Conservation (phyloP, 306 rosid species). For the Abrus precatorius region DNA sequence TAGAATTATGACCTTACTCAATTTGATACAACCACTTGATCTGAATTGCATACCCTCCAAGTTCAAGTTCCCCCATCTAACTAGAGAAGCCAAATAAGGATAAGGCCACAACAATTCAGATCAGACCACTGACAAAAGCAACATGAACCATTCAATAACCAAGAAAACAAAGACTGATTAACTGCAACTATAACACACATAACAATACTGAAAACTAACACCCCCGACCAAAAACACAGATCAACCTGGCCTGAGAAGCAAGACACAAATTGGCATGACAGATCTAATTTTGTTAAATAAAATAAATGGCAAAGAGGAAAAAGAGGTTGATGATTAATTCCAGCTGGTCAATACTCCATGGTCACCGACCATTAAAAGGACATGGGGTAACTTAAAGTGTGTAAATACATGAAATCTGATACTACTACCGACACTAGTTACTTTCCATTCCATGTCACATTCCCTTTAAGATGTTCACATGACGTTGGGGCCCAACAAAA, state of each 20-base stretch:
- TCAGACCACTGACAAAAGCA: slow-evolving; percentile 28
- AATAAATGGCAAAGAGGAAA: neutral
- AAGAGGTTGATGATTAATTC: slow-evolving; percentile 36
- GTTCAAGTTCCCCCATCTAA: slow-evolving; percentile 18
- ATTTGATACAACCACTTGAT: slow-evolving; percentile 25
- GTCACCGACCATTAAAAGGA: slow-evolving; percentile 46
- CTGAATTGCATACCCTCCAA: slow-evolving; percentile 21
- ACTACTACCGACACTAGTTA: slow-evolving; percentile 65
- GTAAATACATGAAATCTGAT: slow-evolving; percentile 55
- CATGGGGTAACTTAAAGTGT: slow-evolving; percentile 41
- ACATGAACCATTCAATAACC: slow-evolving; percentile 27
- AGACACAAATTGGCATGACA: slow-evolving; percentile 45
- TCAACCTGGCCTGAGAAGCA: slow-evolving; percentile 29
- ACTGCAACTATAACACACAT: slow-evolving; percentile 23
- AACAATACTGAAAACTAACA: slow-evolving; percentile 25
- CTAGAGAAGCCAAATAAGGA: neutral
- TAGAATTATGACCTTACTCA: slow-evolving; percentile 16
- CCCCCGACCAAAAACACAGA: slow-evolving; percentile 12
- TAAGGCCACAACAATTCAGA: slow-evolving; percentile 37
- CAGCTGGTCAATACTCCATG: slow-evolving; percentile 50
- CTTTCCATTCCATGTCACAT: slow-evolving; percentile 53
- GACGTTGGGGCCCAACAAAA: slow-evolving; percentile 61
- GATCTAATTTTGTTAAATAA: slow-evolving; percentile 50
- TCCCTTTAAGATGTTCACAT: slow-evolving; percentile 64
- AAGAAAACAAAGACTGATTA: slow-evolving; percentile 18